A percentile compares a stretch with the other conserved stretches of the same genome.
phyloP scores from a whole-genome alignment of 2,329 filamentous ascomycete genomes.

The Trichoderma cornu-damae region DNA sequence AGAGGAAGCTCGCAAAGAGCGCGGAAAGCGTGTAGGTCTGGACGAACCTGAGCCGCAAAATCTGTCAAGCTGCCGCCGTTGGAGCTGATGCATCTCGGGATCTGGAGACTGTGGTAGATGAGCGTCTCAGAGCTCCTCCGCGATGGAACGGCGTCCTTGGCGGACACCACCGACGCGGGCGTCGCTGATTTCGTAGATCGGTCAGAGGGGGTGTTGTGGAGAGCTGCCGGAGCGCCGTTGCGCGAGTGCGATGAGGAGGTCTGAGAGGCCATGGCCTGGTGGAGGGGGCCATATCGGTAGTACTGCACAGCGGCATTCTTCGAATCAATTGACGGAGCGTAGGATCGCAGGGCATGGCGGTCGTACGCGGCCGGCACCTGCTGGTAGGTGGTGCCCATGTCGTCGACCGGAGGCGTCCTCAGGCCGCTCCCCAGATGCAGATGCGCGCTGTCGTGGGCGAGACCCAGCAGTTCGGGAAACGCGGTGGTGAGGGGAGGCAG shows the following conservation, averaged over 20 bases:
- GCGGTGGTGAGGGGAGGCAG: slow-evolving; percentile 21
- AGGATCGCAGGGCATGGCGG: slow-evolving; percentile 40
- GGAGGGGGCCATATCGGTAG: slow-evolving; percentile 29
- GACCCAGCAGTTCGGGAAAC: slow-evolving; percentile 25
- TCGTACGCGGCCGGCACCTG: slow-evolving; percentile 45
- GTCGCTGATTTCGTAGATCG: slow-evolving; percentile 10
- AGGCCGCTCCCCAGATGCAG: slow-evolving; percentile 36
- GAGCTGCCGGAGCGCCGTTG: neutral
- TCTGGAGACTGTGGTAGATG: slow-evolving; percentile 58
- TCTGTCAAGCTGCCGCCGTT: slow-evolving; percentile 72
- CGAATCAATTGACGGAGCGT: slow-evolving; percentile 30
- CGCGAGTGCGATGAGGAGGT: slow-evolving; percentile 19
- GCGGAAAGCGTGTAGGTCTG: neutral
- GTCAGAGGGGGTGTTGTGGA: slow-evolving; percentile 4
- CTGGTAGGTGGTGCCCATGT: slow-evolving; percentile 51
- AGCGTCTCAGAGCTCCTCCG: slow-evolving; percentile 41
- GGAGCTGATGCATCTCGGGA: slow-evolving; percentile 70
- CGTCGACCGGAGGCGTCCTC: slow-evolving; percentile 48
- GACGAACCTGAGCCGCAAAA: slow-evolving; percentile 71
- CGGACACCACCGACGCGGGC: neutral
- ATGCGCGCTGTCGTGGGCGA: slow-evolving; percentile 21
- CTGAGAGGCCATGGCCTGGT: slow-evolving; percentile 21
- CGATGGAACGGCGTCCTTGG: slow-evolving; percentile 27
- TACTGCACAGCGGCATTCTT: slow-evolving; percentile 23
- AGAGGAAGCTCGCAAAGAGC: neutral